Conservation (phyloP, 2,329 filamentous ascomycete genomes). For the Hymenoscyphus fraxineus region DNA sequence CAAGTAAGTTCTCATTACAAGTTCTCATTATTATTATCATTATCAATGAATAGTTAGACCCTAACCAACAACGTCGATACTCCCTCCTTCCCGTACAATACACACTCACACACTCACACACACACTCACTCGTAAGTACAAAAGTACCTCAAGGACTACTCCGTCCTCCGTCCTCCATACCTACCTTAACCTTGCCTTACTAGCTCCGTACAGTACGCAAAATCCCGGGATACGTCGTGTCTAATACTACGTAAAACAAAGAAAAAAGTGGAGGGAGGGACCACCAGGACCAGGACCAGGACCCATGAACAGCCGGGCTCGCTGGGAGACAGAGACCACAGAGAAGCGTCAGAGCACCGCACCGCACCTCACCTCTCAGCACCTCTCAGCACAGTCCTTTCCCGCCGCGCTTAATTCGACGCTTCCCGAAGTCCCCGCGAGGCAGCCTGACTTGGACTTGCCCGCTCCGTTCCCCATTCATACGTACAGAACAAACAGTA, state of each 20-base stretch:
- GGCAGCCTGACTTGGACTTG: neutral
- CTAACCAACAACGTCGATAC: no score
- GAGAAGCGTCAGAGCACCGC: neutral
- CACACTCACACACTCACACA: no score
- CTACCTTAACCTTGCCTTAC: conserved; percentile 1
- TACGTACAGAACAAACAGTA: neutral
- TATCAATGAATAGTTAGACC: no score
- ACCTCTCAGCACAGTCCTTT: neutral
- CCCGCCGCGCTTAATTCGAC: conserved; percentile 12
- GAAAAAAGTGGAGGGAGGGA: no score
- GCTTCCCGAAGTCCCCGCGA: neutral
- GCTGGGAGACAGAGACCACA: conserved; percentile 9
- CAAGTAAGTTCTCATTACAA: no score
- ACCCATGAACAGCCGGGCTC: neutral
- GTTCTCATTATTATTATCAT: no score
- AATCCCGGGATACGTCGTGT: neutral
- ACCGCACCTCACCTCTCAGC: no score
- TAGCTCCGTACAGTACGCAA: neutral
- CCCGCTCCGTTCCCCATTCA: neutral
- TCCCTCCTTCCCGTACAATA: no score
- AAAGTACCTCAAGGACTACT: no score
- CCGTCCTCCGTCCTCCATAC: no score
- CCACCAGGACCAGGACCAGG: no score
- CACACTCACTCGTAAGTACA: no score
- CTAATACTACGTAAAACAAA: neutral